Evolutionary conservation across 2,329 filamentous ascomycete species (phyloP), one percentile per base, ranked within the genome.

Genomic region (Fusarium burgessii): DNA sequence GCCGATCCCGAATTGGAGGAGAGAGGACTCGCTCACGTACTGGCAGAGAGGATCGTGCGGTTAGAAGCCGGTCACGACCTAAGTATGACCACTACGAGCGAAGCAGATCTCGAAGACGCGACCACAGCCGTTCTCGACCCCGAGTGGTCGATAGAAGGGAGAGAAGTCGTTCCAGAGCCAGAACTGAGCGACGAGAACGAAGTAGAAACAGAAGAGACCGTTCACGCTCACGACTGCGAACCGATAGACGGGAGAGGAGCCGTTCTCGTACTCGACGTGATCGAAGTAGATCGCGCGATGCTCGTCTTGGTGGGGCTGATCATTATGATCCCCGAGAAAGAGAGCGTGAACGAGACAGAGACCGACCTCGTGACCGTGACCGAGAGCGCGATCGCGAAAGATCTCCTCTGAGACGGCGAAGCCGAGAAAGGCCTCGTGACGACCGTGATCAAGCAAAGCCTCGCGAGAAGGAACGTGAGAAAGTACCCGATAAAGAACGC

Each of bases 21-120:
- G 82, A 83, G 18, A 81, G 81, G 72, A 81, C 77, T 27, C 82
- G 82, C 18, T 84, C 84, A n/a, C 78, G 80, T 47, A 70, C 76
- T 25, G 75, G 78, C 18, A 76, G 78, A 66, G 78, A 81, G 56
- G 76, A 77, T 20, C 74, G 77, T 14, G 68, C 69, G 17, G 77
- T 80, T 42, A 72, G 79, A 54, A 81, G 80, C 50, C 79, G 80
- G 12, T 82, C 79, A 20, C 75, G 80, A 36, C 74, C 76, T 10
- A 79, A 75, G 51, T 73, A 73, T 41, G 79, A 80, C 29, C 77
- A 77, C n/a, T 71, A 78, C 18, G 78, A 80, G 56, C 77, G 80
- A 66, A 81, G 79, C 42, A 76, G 78, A 46, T 82, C 81, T 11
- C 74, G 77, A 23, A 77, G 80, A 42, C 72, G 80, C 38, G 80